Evolutionary conservation across 2,329 filamentous ascomycete genomes (phyloP), one percentile per base, ranked within the genome.

Genomic region (Endoconidiophora laricicola): DNA sequence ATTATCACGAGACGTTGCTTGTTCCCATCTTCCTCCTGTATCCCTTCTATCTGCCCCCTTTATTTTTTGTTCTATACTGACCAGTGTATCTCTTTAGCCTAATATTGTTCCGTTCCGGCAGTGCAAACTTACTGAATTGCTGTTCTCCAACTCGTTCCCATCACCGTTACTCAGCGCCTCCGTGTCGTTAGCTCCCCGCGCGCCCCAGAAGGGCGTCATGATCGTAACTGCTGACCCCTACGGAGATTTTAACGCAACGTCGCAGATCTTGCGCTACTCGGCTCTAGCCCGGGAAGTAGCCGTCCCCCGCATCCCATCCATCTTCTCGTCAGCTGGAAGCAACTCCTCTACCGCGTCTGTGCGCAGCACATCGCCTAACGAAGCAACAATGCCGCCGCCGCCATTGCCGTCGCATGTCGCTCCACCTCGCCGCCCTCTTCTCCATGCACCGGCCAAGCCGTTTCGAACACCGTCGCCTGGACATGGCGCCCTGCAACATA

Each of bases 231-330:
- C 90, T 2, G 90, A 98, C 59, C 86, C 91, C 0, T 66, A 84
- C 10, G 90, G 91, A 37, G 91, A 98, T 63, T 95, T 88, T 69
- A 96, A 96, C 60, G 87, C 91, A 10, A 98, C 91, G 0, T 93
- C 86, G 4, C 91, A 96, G 61, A 96, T 98, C 54, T 71, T 98
- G 1, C 81, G 90, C 16, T 98, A 98, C 66, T 91, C 86, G 20
- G 90, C 91, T 0, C 73, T 98, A 3, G 91, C 91, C 0, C 79
- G 87, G 18, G 90, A 96, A 65, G 84, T 96, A 9, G 93, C 90
- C 0, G 86, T 95, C 1, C 87, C 88, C 4, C 81, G 90, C 4
- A 78, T 93, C 6, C 88, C 88, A 0, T 91, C 84, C 44, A 79
- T 90, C 46, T 84, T 83, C 43, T 45, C 50, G 20, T 26, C 20